Evolutionary conservation across 306 rosid genomes (phyloP).

Genomic region (Prunus armeniaca): DNA sequence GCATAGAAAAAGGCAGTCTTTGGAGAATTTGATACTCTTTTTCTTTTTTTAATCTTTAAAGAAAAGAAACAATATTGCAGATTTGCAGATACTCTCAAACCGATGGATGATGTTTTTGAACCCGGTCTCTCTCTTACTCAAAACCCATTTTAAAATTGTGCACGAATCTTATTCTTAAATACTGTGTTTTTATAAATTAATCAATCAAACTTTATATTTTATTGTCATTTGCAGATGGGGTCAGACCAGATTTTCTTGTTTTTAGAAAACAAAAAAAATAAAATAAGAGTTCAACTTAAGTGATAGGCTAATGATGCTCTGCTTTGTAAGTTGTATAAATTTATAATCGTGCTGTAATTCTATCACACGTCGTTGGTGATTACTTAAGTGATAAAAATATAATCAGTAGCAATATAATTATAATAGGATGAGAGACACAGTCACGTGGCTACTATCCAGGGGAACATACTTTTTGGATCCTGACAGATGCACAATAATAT

Average conservation of each 20-base stretch:
- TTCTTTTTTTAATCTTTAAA: neutral
- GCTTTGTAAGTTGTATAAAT: neutral
- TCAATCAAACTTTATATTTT: neutral
- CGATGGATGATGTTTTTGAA: neutral
- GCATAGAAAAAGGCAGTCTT: neutral
- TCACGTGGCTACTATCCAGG: constrained; percentile 6
- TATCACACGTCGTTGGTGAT: constrained; percentile 1
- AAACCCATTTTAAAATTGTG: neutral
- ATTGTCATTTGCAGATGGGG: neutral
- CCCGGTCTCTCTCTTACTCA: neutral
- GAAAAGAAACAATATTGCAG: neutral
- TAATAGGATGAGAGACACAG: neutral
- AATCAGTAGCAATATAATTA: no score
- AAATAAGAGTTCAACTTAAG: neutral
- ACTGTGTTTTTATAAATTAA: neutral
- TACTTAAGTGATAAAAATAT: neutral
- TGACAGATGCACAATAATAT: neutral
- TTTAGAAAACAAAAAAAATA: no score
- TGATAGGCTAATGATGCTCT: neutral
- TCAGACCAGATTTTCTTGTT: neutral
- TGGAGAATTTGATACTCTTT: neutral
- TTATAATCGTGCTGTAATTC: neutral
- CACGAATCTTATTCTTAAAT: constrained; percentile 10
- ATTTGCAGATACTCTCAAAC: neutral
- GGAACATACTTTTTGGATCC: constrained; percentile 10